These are phyloP conservation scores for Pterocarpus santalinus DNA, from an alignment of 306 rosid species.

Conservation along the genomic window DNA sequence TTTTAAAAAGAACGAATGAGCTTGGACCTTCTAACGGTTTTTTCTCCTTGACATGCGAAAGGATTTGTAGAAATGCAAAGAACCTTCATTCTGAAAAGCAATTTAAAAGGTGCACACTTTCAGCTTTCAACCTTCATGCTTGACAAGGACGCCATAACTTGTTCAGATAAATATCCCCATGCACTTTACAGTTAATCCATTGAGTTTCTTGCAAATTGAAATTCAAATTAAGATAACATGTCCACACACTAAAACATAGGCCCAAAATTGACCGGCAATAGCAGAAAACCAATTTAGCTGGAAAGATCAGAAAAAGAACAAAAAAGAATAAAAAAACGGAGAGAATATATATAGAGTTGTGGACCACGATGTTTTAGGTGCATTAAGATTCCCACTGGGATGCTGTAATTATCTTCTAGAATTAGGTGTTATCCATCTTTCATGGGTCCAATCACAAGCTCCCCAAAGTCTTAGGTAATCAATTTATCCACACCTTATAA, in stretches of 20 bases:
- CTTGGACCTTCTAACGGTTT: background rate
- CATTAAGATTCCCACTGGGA: constrained; percentile 21
- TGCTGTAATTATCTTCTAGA: constrained; percentile 11
- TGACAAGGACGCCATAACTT: constrained; percentile 19
- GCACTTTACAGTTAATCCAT: constrained; percentile 32
- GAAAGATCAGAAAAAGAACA: background rate
- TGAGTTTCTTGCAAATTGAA: constrained; percentile 26
- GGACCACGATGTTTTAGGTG: constrained; percentile 32
- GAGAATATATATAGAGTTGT: constrained; percentile 10
- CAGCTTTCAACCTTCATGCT: constrained; percentile 44
- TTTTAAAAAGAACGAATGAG: background rate
- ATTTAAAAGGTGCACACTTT: constrained; percentile 28
- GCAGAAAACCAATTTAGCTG: constrained; percentile 24
- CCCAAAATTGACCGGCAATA: constrained; percentile 23
- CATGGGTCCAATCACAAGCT: constrained; percentile 16
- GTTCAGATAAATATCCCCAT: background rate
- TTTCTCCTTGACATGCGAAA: background rate
- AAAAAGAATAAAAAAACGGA: background rate
- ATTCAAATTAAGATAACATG: constrained; percentile 21
- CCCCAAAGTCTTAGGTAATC: constrained; percentile 30
- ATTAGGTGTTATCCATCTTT: constrained; percentile 38
- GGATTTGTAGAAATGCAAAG: background rate
- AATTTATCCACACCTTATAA: constrained; percentile 5
- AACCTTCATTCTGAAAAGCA: constrained; percentile 31
- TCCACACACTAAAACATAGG: background rate